Evolutionary conservation across 176 grass and related monocot genomes (phyloP).

Genomic region (Chloris gayana): DNA sequence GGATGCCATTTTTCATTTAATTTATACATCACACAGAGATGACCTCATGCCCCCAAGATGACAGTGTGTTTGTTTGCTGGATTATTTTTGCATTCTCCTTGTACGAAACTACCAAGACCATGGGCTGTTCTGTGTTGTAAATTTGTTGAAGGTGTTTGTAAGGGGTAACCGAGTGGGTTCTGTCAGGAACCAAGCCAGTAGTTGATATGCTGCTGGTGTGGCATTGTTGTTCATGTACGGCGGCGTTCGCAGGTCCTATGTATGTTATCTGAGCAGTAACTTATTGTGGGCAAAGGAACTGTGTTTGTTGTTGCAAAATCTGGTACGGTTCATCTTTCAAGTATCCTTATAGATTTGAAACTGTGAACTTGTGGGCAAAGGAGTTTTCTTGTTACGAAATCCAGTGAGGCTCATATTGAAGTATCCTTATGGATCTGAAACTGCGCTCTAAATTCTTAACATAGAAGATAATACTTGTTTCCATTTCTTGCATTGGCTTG

Average conservation of each 20-base stretch:
- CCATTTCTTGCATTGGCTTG: neutral
- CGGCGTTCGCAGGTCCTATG: conserved; percentile 15
- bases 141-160: conserved; percentile 45
- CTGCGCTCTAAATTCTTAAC: neutral
- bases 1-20: conserved; percentile 47
- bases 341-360: neutral
- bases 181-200: conserved; percentile 41
- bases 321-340: neutral
- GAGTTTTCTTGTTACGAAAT: conserved; percentile 13
- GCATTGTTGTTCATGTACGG: conserved; percentile 40
- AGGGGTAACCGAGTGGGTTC: conserved; percentile 36
- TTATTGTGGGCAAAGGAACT: conserved; percentile 33
- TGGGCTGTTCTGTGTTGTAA: conserved; percentile 39
- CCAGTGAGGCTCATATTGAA: neutral
- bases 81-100: conserved; percentile 51
- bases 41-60: conserved; percentile 34
- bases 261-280: conserved; percentile 44
- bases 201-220: conserved; percentile 35
- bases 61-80: conserved; percentile 37
- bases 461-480: neutral
- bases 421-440: neutral
- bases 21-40: conserved; percentile 44
- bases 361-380: conserved; percentile 16
- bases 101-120: conserved; percentile 42
- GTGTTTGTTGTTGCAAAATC: conserved; percentile 22